These are phyloP conservation scores for Boletellus ananiceps DNA, from an alignment of 768 basidiomycete genomes.

Conservation along the genomic window DNA sequence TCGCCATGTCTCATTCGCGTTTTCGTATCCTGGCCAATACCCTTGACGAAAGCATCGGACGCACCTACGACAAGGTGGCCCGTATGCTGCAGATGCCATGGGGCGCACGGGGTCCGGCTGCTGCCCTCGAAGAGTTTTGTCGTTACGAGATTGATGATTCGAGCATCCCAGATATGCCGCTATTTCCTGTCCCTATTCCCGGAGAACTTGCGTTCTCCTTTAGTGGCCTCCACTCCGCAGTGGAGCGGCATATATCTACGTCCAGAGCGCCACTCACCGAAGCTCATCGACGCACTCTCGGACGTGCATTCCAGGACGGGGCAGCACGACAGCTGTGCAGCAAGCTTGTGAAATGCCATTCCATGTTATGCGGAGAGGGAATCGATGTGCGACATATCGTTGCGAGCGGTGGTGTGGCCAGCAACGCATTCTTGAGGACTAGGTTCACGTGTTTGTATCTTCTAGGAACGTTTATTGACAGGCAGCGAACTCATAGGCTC, in stretches of 20 bases:
- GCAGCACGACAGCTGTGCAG: constrained; percentile 70
- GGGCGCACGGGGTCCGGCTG: constrained; percentile 63
- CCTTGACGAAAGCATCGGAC: constrained; percentile 70
- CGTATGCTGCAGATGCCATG: constrained; percentile 64
- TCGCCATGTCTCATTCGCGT: constrained; percentile 52
- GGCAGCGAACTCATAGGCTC: constrained; percentile 27
- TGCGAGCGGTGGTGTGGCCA: constrained; percentile 91
- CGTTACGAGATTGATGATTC: constrained; percentile 23
- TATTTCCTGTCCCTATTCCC: constrained; percentile 47
- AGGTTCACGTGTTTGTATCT: constrained; percentile 40
- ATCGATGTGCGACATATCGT: constrained; percentile 57
- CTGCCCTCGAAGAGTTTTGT: constrained; percentile 76
- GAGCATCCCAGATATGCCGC: constrained; percentile 29
- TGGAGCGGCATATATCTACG: constrained; percentile 52
- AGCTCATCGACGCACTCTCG: constrained; percentile 42
- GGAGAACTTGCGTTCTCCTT: constrained; percentile 72
- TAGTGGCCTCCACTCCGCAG: constrained; percentile 66
- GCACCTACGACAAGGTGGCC: constrained; percentile 80
- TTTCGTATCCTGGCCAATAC: constrained; percentile 76
- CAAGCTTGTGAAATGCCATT: constrained; percentile 47
- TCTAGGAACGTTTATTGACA: neutral
- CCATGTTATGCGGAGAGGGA: constrained; percentile 43
- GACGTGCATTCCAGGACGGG: constrained; percentile 66
- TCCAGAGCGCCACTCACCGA: constrained; percentile 30
- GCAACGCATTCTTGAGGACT: constrained; percentile 65